Evolutionary conservation across 139 green algal species (phyloP), one percentile per base, ranked within the genome.

Genomic region (Trebouxia sp.): DNA sequence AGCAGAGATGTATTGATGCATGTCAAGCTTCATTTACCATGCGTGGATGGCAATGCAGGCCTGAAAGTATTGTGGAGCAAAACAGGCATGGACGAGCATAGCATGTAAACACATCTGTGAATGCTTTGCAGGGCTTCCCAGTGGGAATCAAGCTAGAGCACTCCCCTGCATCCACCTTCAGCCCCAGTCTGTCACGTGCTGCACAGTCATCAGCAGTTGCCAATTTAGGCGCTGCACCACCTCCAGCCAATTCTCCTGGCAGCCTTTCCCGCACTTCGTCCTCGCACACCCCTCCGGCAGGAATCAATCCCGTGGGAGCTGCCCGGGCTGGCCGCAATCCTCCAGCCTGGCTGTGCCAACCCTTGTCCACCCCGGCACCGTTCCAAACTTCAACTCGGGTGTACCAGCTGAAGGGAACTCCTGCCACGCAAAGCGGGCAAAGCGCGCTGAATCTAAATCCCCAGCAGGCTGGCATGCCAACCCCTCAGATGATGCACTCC

Each of bases 191-290:
- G 20, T 28, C 62, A 45, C 35, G 35, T 45, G 62, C 62, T 43
- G 62, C 62, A 72, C 62, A 72, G 62, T 72, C 62, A 72, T 32
- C 62, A 45, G 62, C 62, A 72, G 32, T 72, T 10, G 62, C 62
- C 32, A 72, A 72, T 8, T 72, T 72, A 45, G 62, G 62, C 11
- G 62, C 62, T 26, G 35, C 11, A 12, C 62, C 62, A 72, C 62
- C 62, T 14, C 62, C 62, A 72, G 62, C 62, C 12, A 35, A 15
- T 14, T 72, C 62, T 14, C 62, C 62, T 41, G 62, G 62, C 32
- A 72, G 62, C 32, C 62, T 72, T 12, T 72, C 62, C 32, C 62
- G 62, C 62, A 72, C 62, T 45, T 72, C 62, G n/a, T 72, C 62
- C 6, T 72, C 35, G 28, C 62, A 72, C n/a, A 35, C 62, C 5